phyloP scores from a whole-genome alignment of 805 yeast species.

The Komagataella mondaviorum region DNA sequence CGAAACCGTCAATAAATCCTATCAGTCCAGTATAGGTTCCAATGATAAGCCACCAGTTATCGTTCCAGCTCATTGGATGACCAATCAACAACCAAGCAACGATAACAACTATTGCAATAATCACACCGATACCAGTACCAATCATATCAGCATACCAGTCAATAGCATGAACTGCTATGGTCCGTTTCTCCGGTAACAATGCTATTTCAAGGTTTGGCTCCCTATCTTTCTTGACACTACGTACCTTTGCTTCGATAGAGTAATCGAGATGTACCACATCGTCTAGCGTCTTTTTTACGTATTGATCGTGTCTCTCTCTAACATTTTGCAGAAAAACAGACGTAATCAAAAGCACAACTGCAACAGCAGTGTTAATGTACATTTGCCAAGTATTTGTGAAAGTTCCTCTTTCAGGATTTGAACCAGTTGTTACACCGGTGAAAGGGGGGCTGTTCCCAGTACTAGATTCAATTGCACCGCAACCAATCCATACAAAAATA shows the following conservation, averaged over 20 bases:
- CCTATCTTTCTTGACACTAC: slow-evolving; percentile 10
- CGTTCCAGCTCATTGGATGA: slow-evolving; percentile 18
- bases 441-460: slow-evolving; percentile 3
- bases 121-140: slow-evolving; percentile 27
- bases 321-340: slow-evolving; percentile 24
- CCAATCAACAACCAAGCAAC: slow-evolving; percentile 26
- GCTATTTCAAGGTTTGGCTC: slow-evolving; percentile 10
- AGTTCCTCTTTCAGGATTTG: slow-evolving; percentile 1
- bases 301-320: slow-evolving; percentile 22
- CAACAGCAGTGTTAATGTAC: slow-evolving; percentile 26
- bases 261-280: slow-evolving; percentile 13
- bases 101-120: slow-evolving; percentile 19
- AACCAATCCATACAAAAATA: slow-evolving; percentile 23
- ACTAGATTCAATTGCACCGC: slow-evolving; percentile 11
- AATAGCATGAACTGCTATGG: slow-evolving; percentile 10
- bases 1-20: slow-evolving; percentile 29
- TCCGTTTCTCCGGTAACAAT: neutral
- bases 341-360: slow-evolving; percentile 21
- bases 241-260: slow-evolving; percentile 14
- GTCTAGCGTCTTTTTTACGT: slow-evolving; percentile 7
- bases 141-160: slow-evolving; percentile 26
- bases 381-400: slow-evolving; percentile 25
- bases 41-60: slow-evolving; percentile 31
- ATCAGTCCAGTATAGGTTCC: slow-evolving; percentile 32
- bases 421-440: neutral